Evolutionary conservation across 495 filamentous ascomycete species (phyloP).

Genomic region (Penicillium steckii): DNA sequence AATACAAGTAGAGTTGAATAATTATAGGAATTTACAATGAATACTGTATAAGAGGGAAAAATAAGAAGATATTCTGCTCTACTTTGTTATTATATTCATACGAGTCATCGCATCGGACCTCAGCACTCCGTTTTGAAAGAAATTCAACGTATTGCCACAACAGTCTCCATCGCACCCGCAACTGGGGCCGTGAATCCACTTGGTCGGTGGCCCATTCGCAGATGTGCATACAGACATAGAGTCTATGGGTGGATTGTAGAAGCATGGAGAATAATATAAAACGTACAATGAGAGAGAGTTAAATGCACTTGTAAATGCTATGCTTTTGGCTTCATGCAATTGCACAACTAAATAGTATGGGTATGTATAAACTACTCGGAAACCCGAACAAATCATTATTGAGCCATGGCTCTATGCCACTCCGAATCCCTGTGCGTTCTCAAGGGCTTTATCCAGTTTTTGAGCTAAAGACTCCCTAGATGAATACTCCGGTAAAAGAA

Average conservation of each 20-base stretch:
- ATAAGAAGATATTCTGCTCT: too few species aligned
- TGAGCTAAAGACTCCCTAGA: constrained; percentile 64
- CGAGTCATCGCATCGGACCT: constrained; percentile 19
- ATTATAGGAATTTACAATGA: too few species aligned
- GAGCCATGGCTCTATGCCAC: constrained; percentile 42
- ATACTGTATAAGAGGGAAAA: too few species aligned
- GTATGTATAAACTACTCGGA: constrained; percentile 19
- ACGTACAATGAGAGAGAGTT: too few species aligned
- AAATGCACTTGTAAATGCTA: background rate
- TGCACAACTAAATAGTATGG: constrained; percentile 10
- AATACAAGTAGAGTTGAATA: too few species aligned
- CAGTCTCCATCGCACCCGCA: background rate
- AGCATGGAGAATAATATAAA: too few species aligned
- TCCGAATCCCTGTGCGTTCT: constrained; percentile 94
- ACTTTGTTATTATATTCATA: too few species aligned
- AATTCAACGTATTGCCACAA: constrained; percentile 5
- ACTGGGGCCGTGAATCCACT: background rate
- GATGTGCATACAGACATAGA: background rate
- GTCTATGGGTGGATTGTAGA: background rate
- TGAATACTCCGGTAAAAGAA: constrained; percentile 81
- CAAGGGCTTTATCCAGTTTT: constrained; percentile 77
- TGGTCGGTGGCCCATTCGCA: background rate
- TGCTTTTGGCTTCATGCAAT: constrained; percentile 1
- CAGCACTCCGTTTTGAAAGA: constrained; percentile 6
- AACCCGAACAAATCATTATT: constrained; percentile 9